Evolutionary conservation across 2,329 filamentous ascomycete genomes (phyloP).

Genomic region (Blastomyces emzantsi): DNA sequence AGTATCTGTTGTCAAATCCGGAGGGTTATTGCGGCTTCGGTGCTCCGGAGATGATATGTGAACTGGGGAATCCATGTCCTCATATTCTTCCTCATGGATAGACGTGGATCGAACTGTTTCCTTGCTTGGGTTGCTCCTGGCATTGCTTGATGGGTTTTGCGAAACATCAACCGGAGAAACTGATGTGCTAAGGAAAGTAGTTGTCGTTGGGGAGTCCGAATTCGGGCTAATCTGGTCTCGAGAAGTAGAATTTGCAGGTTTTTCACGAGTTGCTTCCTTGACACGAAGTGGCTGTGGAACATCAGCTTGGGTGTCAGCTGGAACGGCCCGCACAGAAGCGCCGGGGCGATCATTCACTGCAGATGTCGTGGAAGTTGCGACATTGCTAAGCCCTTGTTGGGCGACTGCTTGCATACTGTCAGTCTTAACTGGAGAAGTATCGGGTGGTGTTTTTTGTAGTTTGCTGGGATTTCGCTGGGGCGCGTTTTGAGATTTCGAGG

Average conservation of each 20-base stretch:
- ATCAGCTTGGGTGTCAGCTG: constrained; percentile 26
- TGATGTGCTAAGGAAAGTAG: constrained; percentile 10
- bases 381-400: constrained; percentile 23
- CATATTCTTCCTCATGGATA: constrained; percentile 17
- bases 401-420: constrained; percentile 35
- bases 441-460: constrained; percentile 57
- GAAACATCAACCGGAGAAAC: constrained; percentile 8
- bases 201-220: constrained; percentile 12
- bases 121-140: constrained; percentile 6
- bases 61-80: constrained; percentile 58
- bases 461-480: constrained; percentile 56
- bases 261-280: constrained; percentile 13
- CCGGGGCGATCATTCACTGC: constrained; percentile 19
- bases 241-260: neutral
- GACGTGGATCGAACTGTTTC: neutral
- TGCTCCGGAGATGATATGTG: constrained; percentile 51
- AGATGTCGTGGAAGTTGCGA: constrained; percentile 19
- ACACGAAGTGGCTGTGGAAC: constrained; percentile 19
- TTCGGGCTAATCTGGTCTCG: neutral
- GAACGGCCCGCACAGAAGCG: constrained; percentile 30
- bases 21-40: constrained; percentile 40
- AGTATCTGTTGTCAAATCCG: constrained; percentile 59
- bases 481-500: constrained; percentile 24
- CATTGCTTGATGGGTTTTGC: constrained; percentile 20
- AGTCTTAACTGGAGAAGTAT: constrained; percentile 32